phyloP scores from a whole-genome alignment of 768 basidiomycete genomes.

The Tylopilus intermedius region DNA sequence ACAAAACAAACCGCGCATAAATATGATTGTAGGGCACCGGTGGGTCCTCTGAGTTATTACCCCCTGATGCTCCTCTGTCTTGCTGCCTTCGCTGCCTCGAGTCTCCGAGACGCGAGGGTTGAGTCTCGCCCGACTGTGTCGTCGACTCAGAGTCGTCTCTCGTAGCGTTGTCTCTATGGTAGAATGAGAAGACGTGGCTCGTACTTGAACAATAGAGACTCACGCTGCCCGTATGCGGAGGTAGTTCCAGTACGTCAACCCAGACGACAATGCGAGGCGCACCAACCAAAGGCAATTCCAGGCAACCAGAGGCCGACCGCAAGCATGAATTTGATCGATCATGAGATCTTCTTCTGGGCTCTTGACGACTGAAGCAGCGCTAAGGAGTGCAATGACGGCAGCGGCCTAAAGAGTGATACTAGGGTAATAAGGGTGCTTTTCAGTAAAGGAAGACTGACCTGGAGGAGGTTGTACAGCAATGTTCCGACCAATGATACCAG shows the following conservation, averaged over 20 bases:
- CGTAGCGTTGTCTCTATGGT: slow-evolving; percentile 17
- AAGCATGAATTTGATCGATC: slow-evolving; percentile 56
- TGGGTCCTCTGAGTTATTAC: slow-evolving; percentile 25
- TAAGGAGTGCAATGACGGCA: slow-evolving; percentile 47
- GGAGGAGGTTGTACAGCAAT: slow-evolving; percentile 44
- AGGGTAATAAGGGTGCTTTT: slow-evolving; percentile 1
- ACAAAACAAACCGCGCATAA: slow-evolving; percentile 21
- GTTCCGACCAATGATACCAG: slow-evolving; percentile 51
- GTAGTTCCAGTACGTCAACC: slow-evolving; percentile 56
- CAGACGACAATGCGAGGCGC: slow-evolving; percentile 45
- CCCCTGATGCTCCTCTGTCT: slow-evolving; percentile 19
- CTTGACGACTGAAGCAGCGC: slow-evolving; percentile 40
- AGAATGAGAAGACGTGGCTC: slow-evolving; percentile 9
- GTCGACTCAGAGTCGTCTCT: slow-evolving; percentile 29
- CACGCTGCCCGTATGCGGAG: slow-evolving; percentile 32
- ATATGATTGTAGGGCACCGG: slow-evolving; percentile 24
- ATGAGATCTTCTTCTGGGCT: slow-evolving; percentile 38
- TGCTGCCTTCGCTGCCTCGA: slow-evolving; percentile 15
- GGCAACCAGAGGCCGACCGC: slow-evolving; percentile 57
- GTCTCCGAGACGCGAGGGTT: slow-evolving; percentile 10
- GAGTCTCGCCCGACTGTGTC: slow-evolving; percentile 21
- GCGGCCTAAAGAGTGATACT: slow-evolving; percentile 38
- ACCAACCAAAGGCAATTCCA: slow-evolving; percentile 67
- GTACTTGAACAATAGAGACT: slow-evolving; percentile 7
- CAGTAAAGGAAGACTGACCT: slow-evolving; percentile 37